Percentiles rank a stretch among this genome's conserved stretches.
These are phyloP conservation scores for Nadsonia starkeyi-henricii DNA, from an alignment of 1,139 yeast genomes.

Conservation along the genomic window DNA sequence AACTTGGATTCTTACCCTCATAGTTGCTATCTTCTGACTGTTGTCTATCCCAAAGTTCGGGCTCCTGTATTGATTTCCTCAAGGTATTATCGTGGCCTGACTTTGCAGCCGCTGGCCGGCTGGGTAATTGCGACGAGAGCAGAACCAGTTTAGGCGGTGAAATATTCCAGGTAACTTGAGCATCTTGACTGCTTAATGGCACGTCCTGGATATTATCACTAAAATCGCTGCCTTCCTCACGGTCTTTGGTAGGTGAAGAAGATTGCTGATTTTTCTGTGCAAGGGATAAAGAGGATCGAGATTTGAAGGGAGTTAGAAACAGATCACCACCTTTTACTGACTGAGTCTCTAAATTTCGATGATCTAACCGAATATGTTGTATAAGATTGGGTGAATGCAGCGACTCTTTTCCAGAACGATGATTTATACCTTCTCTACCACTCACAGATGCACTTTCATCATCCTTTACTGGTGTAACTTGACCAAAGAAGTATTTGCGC, in stretches of 20 bases:
- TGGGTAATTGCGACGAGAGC: background rate
- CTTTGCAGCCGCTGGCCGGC: background rate
- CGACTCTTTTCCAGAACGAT: too few species aligned
- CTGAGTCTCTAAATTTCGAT: background rate
- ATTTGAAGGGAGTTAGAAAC: background rate
- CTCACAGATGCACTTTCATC: background rate
- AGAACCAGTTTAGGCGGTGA: slow-evolving; percentile 2
- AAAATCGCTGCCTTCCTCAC: background rate
- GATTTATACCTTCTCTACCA: too few species aligned
- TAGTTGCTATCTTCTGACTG: background rate
- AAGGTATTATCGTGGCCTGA: background rate
- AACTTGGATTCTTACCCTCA: background rate
- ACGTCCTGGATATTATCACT: background rate
- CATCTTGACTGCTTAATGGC: background rate
- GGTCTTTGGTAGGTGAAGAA: background rate
- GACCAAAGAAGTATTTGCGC: slow-evolving; percentile 2
- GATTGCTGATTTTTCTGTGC: background rate
- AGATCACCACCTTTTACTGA: background rate
- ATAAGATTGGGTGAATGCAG: too few species aligned
- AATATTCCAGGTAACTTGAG: slow-evolving; percentile 4
- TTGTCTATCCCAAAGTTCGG: background rate
- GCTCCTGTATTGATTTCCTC: background rate
- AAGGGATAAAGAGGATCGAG: background rate
- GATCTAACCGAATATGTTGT: too few species aligned
- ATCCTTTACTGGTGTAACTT: background rate